A percentile compares a stretch with the other conserved stretches of the same genome.
These are phyloP conservation scores for Nidularia pulvinata DNA, from an alignment of 768 basidiomycete species.

Conservation along the genomic window DNA sequence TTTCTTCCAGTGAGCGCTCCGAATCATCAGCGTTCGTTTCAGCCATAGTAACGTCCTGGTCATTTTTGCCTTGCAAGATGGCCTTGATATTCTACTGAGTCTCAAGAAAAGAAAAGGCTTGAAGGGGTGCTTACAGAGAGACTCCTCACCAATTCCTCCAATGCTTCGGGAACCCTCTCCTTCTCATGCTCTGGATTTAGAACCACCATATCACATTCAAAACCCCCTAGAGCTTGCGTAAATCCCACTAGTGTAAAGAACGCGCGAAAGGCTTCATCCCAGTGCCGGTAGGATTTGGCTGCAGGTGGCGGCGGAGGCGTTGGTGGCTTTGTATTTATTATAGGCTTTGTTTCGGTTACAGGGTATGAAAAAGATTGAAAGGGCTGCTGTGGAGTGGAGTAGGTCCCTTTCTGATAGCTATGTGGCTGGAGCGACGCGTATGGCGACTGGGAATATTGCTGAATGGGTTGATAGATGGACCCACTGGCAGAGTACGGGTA, in stretches of 20 bases:
- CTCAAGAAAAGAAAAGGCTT: constrained; percentile 5
- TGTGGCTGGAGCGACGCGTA: not conserved
- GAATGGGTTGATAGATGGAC: not conserved
- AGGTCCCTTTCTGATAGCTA: not conserved
- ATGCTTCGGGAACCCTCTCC: constrained; percentile 51
- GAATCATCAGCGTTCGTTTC: not conserved
- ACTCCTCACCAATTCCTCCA: constrained; percentile 47
- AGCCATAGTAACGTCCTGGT: constrained; percentile 4
- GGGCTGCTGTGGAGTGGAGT: not conserved
- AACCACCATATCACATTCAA: constrained; percentile 74
- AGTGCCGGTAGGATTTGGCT: constrained; percentile 45
- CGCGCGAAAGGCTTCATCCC: constrained; percentile 55
- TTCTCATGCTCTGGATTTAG: constrained; percentile 68
- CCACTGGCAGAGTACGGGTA: constrained; percentile 2
- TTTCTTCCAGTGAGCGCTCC: constrained; percentile 50
- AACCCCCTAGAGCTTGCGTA: constrained; percentile 56
- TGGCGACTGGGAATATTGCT: constrained; percentile 1
- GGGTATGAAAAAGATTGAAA: too few species aligned
- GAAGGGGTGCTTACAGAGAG: constrained; percentile 26
- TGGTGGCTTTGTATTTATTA: not conserved
- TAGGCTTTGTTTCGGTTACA: too few species aligned
- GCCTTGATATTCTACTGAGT: constrained; percentile 1
- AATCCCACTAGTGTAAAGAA: constrained; percentile 59
- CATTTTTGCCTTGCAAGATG: not conserved
- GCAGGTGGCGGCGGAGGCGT: constrained; percentile 27